Base-by-base conservation (phyloP, 2,329 filamentous ascomycete genomes). In the Diaporthe ilicicola region DNA sequence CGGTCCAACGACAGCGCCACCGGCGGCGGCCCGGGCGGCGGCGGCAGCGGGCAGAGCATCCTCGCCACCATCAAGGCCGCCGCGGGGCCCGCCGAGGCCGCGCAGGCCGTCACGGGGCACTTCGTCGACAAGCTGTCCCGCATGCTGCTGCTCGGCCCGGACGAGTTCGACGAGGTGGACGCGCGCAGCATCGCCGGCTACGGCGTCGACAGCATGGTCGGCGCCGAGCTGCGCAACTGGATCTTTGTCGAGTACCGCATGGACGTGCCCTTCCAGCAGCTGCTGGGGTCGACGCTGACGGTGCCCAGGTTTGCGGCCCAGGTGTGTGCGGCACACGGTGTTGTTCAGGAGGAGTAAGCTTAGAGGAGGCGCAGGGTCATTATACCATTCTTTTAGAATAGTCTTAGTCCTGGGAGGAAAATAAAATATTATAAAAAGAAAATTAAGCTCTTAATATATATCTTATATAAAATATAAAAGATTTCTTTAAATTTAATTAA, bases 251-350 rank as follows among this genome's bases (percentile, higher is more conserved):
- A 81, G 72, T 79, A 76, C 44, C 74, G 77, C 19, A 74, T 83
- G 1, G 81, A 84, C 70, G 75, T 82, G 39, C 80, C 81, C 1
- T 82, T 83, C 67, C 80, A 82, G 75, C 75, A 81, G 67, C 76
- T 83, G n/a, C 75, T 83, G 22, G 78, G 73, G 1, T 73, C 78
- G 2, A 77, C 73, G 1, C 71, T 82, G 59, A 80, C 78, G n/a
- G n/a, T n/a, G n/a, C n/a, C n/a, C n/a, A n/a, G n/a, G n/a, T n/a
- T n/a, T n/a, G n/a, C n/a, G n/a, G n/a, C n/a, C n/a, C n/a, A n/a
- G n/a, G n/a, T n/a, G n/a, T n/a, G n/a, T n/a, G n/a, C n/a, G n/a
- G n/a, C n/a, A n/a, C n/a, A n/a, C n/a, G n/a, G n/a, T n/a, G n/a
- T n/a, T n/a, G n/a, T n/a, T n/a, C n/a, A n/a, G n/a, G n/a, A n/a